These are phyloP conservation scores for Suhomyces sp. DNA, from an alignment of 805 yeast species.

Conservation along the genomic window DNA sequence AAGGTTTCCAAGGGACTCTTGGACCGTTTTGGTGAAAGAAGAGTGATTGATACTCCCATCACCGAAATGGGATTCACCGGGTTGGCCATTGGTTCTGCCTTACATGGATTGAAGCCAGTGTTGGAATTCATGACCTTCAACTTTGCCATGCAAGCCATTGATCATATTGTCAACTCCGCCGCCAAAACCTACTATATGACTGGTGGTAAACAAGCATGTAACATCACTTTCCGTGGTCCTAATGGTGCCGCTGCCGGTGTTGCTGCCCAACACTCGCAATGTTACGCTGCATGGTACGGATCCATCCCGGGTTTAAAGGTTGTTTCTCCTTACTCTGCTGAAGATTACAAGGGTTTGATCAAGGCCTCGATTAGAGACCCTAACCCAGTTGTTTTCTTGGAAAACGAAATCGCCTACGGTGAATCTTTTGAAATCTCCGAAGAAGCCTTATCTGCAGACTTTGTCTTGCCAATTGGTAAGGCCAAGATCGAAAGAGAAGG, in stretches of 20 bases:
- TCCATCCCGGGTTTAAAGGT: conserved; percentile 98
- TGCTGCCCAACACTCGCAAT: conserved; percentile 99
- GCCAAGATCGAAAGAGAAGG: conserved; percentile 96
- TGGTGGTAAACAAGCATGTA: conserved; percentile 98
- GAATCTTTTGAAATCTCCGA: conserved; percentile 86
- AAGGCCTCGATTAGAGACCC: conserved; percentile 99
- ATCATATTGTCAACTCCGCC: conserved; percentile 96
- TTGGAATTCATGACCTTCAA: conserved; percentile 99
- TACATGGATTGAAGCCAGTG: conserved; percentile 93
- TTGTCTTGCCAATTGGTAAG: conserved; percentile 87
- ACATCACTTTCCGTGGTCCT: conserved; percentile 98
- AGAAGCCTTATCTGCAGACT: conserved; percentile 86
- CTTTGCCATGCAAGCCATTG: conserved; percentile 99
- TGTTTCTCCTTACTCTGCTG: conserved; percentile 90
- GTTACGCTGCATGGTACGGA: conserved; percentile 97
- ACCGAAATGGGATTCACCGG: conserved; percentile 99
- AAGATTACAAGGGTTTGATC: conserved; percentile 91
- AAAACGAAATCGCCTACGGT: conserved; percentile 93
- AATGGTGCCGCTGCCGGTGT: conserved; percentile 99
- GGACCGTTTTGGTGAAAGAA: conserved; percentile 91
- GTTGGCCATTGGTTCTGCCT: conserved; percentile 92
- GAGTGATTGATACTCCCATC: conserved; percentile 95
- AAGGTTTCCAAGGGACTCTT: conserved; percentile 93
- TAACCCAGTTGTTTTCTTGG: conserved; percentile 93
- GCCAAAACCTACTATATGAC: conserved; percentile 99